phyloP scores from a whole-genome alignment of 1,284 basidiomycete genomes.

The Veloporphyrellus conicus region DNA sequence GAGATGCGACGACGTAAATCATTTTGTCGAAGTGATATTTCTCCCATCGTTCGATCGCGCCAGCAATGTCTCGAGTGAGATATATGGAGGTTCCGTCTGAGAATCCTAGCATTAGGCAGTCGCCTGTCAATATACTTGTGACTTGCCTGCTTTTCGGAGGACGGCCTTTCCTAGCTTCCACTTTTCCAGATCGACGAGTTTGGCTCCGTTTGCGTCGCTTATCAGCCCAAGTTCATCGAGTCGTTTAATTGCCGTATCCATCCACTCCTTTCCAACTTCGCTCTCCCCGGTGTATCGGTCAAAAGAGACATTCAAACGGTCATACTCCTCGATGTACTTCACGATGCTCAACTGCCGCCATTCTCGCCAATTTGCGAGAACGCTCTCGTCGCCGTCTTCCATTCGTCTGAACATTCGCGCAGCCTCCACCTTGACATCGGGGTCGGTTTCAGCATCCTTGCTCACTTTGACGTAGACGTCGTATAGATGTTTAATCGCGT shows the following conservation, averaged over 20 bases:
- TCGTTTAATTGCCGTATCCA: slow-evolving; percentile 64
- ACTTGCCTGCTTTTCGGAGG: slow-evolving; percentile 77
- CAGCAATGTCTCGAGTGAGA: slow-evolving; percentile 96
- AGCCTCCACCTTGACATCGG: slow-evolving; percentile 76
- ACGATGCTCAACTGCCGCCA: slow-evolving; percentile 92
- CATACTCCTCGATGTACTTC: slow-evolving; percentile 90
- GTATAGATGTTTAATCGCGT: slow-evolving; percentile 94
- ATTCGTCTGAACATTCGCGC: slow-evolving; percentile 93
- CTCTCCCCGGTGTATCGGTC: slow-evolving; percentile 95
- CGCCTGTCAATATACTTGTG: not conserved
- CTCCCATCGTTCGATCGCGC: slow-evolving; percentile 88
- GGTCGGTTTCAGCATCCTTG: slow-evolving; percentile 73
- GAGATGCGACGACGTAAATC: slow-evolving; percentile 94
- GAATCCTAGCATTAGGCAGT: not conserved
- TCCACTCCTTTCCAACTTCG: slow-evolving; percentile 76
- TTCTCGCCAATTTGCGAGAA: slow-evolving; percentile 84
- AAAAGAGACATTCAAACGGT: slow-evolving; percentile 86
- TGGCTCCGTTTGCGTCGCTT: slow-evolving; percentile 67
- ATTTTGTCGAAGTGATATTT: slow-evolving; percentile 97
- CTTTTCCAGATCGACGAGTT: slow-evolving; percentile 80
- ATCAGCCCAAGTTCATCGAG: slow-evolving; percentile 59
- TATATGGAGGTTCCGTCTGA: slow-evolving; percentile 96
- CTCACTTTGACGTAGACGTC: slow-evolving; percentile 95
- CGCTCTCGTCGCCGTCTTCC: slow-evolving; percentile 88
- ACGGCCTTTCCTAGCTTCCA: slow-evolving; percentile 91